Conservation (phyloP, 2,329 filamentous ascomycete genomes). For the Macrophomina tecta region DNA sequence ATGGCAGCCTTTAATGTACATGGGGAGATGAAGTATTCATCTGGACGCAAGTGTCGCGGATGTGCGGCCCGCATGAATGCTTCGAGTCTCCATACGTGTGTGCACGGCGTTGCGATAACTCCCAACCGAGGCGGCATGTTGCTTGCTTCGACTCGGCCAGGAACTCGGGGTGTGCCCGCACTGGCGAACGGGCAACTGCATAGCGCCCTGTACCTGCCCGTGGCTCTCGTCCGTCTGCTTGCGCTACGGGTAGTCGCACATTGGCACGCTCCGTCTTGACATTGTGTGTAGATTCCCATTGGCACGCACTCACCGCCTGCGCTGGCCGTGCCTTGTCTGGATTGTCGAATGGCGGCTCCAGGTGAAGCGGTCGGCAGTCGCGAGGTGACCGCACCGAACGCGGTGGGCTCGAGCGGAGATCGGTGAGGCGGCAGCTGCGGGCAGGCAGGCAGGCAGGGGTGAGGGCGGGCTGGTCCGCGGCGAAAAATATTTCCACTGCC, state of each 20-base stretch:
- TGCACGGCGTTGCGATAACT: too few relatives aligned
- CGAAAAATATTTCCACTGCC: constrained; percentile 23
- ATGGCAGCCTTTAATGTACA: too few relatives aligned
- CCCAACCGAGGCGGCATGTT: too few relatives aligned
- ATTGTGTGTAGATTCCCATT: neutral
- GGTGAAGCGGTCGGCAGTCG: neutral
- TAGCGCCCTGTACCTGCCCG: neutral
- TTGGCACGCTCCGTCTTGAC: neutral
- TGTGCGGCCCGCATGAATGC: too few relatives aligned
- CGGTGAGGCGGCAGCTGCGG: neutral
- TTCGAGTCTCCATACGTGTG: too few relatives aligned
- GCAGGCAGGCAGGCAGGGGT: neutral
- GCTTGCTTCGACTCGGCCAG: too few relatives aligned
- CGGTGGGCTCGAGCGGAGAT: neutral
- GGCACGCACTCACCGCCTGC: neutral
- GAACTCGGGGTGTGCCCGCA: too few relatives aligned
- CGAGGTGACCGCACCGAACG: neutral
- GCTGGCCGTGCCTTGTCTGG: too few relatives aligned
- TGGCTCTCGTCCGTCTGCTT: neutral
- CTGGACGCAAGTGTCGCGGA: too few relatives aligned
- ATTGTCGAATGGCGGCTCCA: neutral
- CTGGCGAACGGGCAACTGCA: too few relatives aligned
- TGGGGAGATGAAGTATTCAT: too few relatives aligned
- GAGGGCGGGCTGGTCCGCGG: neutral
- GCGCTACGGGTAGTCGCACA: neutral